Evolutionary conservation across 1,139 yeast species (phyloP).

Genomic region (Taphrina wiesneri): DNA sequence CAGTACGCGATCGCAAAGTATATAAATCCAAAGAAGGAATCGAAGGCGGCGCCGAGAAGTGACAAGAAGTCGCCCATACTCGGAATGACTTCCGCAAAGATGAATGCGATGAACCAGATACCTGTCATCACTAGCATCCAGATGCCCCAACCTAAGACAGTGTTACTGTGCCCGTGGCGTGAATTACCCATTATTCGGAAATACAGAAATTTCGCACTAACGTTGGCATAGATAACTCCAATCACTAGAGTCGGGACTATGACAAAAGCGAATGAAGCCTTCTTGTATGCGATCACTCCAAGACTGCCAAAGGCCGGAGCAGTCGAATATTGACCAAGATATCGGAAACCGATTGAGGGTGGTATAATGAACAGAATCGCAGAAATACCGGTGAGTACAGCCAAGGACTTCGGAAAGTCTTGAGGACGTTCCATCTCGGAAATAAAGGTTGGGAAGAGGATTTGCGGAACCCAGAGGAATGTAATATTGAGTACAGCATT

Average conservation of each 20-base stretch:
- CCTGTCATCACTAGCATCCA: conserved; percentile 53
- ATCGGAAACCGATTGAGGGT: conserved; percentile 59
- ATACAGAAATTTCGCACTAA: conserved; percentile 10
- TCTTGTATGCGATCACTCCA: conserved; percentile 52
- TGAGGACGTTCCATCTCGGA: conserved; percentile 61
- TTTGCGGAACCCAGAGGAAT: conserved; percentile 64
- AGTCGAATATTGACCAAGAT: conserved; percentile 56
- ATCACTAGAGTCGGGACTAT: conserved; percentile 60
- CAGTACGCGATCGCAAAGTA: conserved; percentile 65
- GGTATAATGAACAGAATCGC: conserved; percentile 55
- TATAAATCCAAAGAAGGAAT: conserved; percentile 65
- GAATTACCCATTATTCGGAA: conserved; percentile 14
- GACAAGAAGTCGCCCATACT: conserved; percentile 61
- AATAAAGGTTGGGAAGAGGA: conserved; percentile 62
- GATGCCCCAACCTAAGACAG: conserved; percentile 55
- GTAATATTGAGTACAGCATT: conserved; percentile 60
- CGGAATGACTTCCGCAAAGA: conserved; percentile 66
- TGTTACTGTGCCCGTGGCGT: conserved; percentile 45
- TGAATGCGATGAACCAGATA: conserved; percentile 53
- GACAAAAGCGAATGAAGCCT: conserved; percentile 58
- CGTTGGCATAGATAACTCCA: conserved; percentile 54
- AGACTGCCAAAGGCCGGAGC: conserved; percentile 64
- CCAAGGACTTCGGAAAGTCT: conserved; percentile 60
- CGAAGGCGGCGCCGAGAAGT: conserved; percentile 63
- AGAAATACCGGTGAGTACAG: conserved; percentile 56